Evolutionary conservation across 1,284 basidiomycete genomes (phyloP).

Genomic region (Sporisorium sorghi): DNA sequence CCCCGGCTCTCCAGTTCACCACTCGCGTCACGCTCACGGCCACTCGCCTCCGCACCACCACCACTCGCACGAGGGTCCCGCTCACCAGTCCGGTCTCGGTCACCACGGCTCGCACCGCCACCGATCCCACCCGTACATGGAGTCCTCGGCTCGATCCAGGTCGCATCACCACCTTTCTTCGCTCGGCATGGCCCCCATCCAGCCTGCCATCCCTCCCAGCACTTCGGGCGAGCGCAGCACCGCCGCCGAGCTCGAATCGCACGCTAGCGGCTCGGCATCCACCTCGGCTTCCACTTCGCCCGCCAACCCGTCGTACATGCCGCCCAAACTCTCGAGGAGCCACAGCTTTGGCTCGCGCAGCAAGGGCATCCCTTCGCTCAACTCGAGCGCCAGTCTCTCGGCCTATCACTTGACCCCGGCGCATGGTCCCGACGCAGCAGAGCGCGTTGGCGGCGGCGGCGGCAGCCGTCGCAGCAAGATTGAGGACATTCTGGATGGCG

Average conservation of each 20-base stretch:
- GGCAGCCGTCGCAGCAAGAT: constrained; percentile 48
- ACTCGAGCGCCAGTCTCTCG: constrained; percentile 48
- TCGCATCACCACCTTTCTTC: constrained; percentile 65
- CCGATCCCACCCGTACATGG: constrained; percentile 65
- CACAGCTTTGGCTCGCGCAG: constrained; percentile 54
- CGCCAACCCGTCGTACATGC: constrained; percentile 38
- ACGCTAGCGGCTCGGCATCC: constrained; percentile 41
- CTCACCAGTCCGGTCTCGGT: constrained; percentile 59
- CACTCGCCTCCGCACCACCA: constrained; percentile 50
- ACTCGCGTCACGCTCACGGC: constrained; percentile 26
- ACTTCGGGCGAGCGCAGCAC: constrained; percentile 66
- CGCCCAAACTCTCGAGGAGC: constrained; percentile 48
- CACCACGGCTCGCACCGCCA: constrained; percentile 66
- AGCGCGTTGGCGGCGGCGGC: constrained; percentile 14
- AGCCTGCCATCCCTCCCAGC: constrained; percentile 49
- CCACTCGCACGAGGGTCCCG: constrained; percentile 59
- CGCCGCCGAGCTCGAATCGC: constrained; percentile 45
- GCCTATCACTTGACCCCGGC: constrained; percentile 55
- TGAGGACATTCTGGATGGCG: constrained; percentile 54
- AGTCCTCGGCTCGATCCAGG: constrained; percentile 50
- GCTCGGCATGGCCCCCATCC: constrained; percentile 46
- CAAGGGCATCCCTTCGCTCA: constrained; percentile 46
- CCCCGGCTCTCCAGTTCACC: constrained; percentile 60
- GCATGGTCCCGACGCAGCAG: constrained; percentile 18
- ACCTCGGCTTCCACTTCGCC: constrained; percentile 57